Evolutionary conservation across 306 rosid genomes (phyloP).

Genomic region (Canavalia gladiata): DNA sequence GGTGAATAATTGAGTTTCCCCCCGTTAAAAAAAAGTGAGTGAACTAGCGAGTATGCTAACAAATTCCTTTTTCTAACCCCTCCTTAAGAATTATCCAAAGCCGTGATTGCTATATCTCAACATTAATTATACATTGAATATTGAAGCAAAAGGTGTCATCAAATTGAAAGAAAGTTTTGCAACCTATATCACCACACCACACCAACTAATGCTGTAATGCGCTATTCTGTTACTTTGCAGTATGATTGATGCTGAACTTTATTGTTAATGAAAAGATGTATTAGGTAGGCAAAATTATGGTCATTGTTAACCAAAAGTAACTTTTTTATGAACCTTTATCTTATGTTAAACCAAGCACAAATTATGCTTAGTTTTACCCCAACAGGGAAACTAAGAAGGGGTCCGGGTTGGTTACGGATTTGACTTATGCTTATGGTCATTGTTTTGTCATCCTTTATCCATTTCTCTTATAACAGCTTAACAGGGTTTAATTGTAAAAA

Average conservation of each 20-base stretch:
- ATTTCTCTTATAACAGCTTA: background rate
- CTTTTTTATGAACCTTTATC: conserved; percentile 5
- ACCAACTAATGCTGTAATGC: conserved; percentile 22
- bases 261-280: conserved; percentile 32
- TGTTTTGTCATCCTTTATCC: conserved; percentile 8
- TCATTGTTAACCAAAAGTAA: conserved; percentile 16
- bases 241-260: conserved; percentile 43
- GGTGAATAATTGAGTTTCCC: background rate
- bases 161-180: conserved; percentile 16
- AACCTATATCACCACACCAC: background rate
- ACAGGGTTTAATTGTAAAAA: background rate
- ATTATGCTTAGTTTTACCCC: conserved; percentile 8
- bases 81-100: no score
- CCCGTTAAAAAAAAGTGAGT: background rate
- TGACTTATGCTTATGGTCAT: background rate
- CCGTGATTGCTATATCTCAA: background rate
- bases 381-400: no score
- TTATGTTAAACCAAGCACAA: conserved; percentile 9
- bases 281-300: conserved; percentile 37
- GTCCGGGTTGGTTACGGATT: background rate
- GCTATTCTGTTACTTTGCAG: conserved; percentile 29
- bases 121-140: background rate
- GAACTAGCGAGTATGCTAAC: background rate
- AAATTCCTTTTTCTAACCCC: background rate
- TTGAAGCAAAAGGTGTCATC: conserved; percentile 35